Evolutionary conservation across 106 monocot genomes (phyloP).

Genomic region (Posidonia australis): DNA sequence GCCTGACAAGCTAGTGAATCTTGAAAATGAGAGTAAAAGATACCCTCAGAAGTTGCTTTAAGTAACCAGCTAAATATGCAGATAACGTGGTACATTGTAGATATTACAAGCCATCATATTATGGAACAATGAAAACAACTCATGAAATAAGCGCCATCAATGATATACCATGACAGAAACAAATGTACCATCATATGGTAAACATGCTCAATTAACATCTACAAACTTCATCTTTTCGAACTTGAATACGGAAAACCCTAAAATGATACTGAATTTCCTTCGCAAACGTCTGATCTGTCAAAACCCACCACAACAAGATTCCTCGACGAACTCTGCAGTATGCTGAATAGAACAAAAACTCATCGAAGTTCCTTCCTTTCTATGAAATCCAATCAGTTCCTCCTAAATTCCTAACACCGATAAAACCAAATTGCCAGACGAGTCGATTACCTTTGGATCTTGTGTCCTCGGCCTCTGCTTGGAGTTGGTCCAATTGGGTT

Average conservation of each 20-base stretch:
- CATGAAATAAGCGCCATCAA: no score
- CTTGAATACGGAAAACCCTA: background rate
- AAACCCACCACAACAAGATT: background rate
- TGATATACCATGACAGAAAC: no score
- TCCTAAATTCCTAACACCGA: background rate
- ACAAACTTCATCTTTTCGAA: background rate
- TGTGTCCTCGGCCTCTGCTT: constrained; percentile 46
- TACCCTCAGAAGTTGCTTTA: no score
- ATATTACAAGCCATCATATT: no score
- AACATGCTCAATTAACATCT: no score
- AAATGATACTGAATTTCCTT: no score
- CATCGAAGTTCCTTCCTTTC: background rate
- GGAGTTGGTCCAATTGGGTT: constrained; percentile 49
- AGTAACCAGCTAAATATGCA: no score
- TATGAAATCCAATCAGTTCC: background rate
- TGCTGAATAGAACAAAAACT: background rate
- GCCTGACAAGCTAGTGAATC: background rate
- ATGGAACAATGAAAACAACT: no score
- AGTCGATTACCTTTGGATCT: constrained; percentile 42
- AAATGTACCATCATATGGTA: no score
- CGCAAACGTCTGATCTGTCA: no score
- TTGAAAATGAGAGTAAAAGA: background rate
- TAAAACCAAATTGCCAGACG: background rate
- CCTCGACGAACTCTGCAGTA: background rate
- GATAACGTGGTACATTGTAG: no score